These are phyloP conservation scores for Neotropicomus parvogracilis DNA, from an alignment of 1,284 basidiomycete genomes.

Conservation along the genomic window DNA sequence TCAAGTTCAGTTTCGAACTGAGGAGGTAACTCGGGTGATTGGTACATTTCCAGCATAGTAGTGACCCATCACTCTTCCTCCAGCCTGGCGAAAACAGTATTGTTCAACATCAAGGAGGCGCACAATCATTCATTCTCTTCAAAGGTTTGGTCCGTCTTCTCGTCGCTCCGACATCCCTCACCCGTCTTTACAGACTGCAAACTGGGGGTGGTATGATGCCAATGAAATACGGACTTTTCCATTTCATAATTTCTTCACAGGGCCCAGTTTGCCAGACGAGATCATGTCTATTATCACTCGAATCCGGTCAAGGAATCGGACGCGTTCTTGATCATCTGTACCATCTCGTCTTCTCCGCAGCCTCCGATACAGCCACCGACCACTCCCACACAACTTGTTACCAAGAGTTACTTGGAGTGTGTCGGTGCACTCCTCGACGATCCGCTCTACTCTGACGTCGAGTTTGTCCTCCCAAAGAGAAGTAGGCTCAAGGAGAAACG, in stretches of 20 bases:
- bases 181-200: constrained; percentile 55
- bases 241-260: constrained; percentile 36
- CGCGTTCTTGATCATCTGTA: constrained; percentile 74
- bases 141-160: constrained; percentile 44
- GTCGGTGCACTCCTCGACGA: constrained; percentile 77
- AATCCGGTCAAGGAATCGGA: constrained; percentile 55
- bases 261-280: constrained; percentile 78
- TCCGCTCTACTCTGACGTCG: constrained; percentile 77
- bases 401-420: constrained; percentile 60
- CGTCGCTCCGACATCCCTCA: constrained; percentile 9
- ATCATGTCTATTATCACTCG: constrained; percentile 65
- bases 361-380: constrained; percentile 47
- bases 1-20: constrained; percentile 82
- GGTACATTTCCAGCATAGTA: not conserved
- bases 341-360: constrained; percentile 66
- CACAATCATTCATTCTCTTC: constrained; percentile 80
- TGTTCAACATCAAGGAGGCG: constrained; percentile 73
- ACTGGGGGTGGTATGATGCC: constrained; percentile 72
- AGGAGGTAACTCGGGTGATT: constrained; percentile 46
- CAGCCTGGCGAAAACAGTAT: constrained; percentile 49
- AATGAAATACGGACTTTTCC: not conserved
- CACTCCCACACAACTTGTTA: constrained; percentile 52
- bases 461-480: constrained; percentile 66
- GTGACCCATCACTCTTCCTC: constrained; percentile 1
- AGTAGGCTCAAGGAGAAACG: constrained; percentile 38